phyloP scores from a whole-genome alignment of 139 green algal genomes.

The Chlorella sp. region DNA sequence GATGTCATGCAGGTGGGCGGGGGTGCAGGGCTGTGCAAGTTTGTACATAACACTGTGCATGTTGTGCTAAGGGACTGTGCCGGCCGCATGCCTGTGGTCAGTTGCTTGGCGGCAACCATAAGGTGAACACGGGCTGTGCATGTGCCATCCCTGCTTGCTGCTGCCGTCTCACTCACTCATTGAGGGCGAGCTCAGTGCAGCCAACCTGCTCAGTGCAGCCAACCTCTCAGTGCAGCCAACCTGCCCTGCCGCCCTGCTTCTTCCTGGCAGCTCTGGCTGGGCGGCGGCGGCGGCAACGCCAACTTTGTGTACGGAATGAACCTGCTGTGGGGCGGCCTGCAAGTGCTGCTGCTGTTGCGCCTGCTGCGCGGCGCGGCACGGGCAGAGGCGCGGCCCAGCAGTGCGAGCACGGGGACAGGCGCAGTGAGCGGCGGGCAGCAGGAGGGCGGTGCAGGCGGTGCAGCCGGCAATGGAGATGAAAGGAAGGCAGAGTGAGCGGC shows the following conservation, averaged over 20 bases:
- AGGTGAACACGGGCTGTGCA: no score
- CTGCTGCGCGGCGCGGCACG: constrained; percentile 21
- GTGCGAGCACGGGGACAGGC: not conserved
- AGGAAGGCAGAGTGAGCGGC: no score
- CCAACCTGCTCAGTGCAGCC: no score
- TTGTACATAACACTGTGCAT: no score
- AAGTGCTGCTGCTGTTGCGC: constrained; percentile 19
- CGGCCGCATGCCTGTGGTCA: no score
- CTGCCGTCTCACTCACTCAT: no score
- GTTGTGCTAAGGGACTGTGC: no score
- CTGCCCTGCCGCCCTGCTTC: not conserved
- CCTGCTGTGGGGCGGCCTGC: constrained; percentile 30
- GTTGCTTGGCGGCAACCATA: no score
- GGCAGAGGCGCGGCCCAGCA: not conserved
- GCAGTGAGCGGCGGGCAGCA: not conserved
- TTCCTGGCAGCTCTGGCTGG: constrained; percentile 32
- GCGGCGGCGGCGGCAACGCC: constrained; percentile 25
- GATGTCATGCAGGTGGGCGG: not conserved
- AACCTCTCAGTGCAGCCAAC: no score
- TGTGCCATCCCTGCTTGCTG: no score
- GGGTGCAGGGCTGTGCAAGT: no score
- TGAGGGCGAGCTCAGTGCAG: no score
- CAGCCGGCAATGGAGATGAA: not conserved
- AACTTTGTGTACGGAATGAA: constrained; percentile 50
- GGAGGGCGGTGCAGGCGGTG: not conserved